Percentiles rank a stretch among this genome's conserved stretches.
These are phyloP conservation scores for Saccharomycopsis fermentans DNA, from an alignment of 805 yeast species.

Conservation along the genomic window DNA sequence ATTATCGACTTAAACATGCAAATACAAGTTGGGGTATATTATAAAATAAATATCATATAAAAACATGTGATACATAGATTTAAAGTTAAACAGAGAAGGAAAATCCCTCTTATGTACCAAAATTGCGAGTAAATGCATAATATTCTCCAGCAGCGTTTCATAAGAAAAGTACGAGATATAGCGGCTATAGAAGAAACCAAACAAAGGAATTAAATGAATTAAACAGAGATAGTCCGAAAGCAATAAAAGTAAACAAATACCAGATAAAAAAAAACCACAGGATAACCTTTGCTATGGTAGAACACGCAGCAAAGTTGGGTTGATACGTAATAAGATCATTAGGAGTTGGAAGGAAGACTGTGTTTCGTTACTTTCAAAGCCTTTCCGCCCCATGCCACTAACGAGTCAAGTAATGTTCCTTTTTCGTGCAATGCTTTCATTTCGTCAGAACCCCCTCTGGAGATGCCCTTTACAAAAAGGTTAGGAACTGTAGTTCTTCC, in stretches of 20 bases:
- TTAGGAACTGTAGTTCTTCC: constrained; percentile 91
- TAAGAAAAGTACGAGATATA: neutral
- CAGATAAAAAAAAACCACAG: neutral
- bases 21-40: too few species aligned
- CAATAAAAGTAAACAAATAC: neutral
- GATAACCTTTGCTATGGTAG: neutral
- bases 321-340: neutral
- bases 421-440: constrained; percentile 50
- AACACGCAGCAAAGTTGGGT: neutral
- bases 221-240: neutral
- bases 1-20: too few species aligned
- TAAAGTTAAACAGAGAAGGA: neutral
- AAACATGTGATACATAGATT: too few species aligned
- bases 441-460: constrained; percentile 88
- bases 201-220: neutral
- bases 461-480: constrained; percentile 58
- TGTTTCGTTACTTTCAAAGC: constrained; percentile 38
- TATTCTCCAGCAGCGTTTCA: too few species aligned
- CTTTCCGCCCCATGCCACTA: constrained; percentile 57
- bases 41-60: too few species aligned
- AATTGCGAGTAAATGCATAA: neutral
- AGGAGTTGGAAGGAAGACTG: constrained; percentile 47
- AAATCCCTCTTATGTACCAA: neutral
- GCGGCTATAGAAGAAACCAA: neutral
- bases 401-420: constrained; percentile 40